Conservation (phyloP, 768 basidiomycete genomes). For the Suillus brevipes region DNA sequence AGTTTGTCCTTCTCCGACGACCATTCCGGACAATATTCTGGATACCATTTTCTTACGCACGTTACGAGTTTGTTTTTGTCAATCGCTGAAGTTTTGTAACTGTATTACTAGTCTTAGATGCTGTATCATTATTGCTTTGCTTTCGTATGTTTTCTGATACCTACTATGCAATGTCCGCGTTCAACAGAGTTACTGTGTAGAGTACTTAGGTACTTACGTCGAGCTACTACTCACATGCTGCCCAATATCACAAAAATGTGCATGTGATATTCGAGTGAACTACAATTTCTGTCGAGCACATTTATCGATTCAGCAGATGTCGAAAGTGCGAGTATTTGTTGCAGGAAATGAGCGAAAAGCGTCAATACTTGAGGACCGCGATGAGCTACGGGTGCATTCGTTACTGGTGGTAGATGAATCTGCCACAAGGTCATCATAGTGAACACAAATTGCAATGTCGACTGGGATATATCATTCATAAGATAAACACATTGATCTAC, state of each 20-base stretch:
- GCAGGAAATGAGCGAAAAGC: neutral
- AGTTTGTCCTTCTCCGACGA: conserved; percentile 3
- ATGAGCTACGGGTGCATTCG: neutral
- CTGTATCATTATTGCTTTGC: conserved; percentile 23
- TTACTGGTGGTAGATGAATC: neutral
- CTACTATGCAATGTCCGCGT: neutral
- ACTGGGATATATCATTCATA: neutral
- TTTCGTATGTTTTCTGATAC: neutral
- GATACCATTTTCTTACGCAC: conserved; percentile 7
- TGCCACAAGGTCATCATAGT: neutral
- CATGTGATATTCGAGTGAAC: neutral
- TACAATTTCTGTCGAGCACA: neutral
- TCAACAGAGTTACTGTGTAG: too few species aligned
- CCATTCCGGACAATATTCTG: conserved; percentile 9
- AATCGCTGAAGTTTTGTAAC: neutral
- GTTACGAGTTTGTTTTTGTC: neutral
- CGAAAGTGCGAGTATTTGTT: neutral
- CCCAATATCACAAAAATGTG: neutral
- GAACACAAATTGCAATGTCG: neutral
- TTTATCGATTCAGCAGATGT: neutral
- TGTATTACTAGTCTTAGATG: conserved; percentile 27
- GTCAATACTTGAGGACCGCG: neutral
- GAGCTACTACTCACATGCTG: neutral
- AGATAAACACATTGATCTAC: conserved; percentile 1
- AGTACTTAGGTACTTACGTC: neutral